Evolutionary conservation across 2,329 filamentous ascomycete species (phyloP).

Genomic region (Sodiomyces alkalinus): DNA sequence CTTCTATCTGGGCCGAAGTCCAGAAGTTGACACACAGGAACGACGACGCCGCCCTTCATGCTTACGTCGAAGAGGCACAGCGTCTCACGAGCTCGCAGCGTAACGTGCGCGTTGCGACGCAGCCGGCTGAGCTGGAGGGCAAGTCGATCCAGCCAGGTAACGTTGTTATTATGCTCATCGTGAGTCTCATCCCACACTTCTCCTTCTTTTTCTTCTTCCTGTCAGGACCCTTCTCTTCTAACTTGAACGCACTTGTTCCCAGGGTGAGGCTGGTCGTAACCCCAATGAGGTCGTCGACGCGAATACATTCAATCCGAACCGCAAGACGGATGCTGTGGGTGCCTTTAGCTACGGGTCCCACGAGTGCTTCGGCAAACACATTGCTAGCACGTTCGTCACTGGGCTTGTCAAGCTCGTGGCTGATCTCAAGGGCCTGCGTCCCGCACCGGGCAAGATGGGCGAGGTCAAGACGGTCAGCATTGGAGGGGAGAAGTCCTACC

Average conservation of each 20-base stretch:
- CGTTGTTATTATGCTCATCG: conserved; percentile 22
- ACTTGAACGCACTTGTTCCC: not conserved
- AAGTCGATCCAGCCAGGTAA: conserved; percentile 23
- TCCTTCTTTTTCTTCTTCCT: fast-evolving
- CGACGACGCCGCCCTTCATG: conserved; percentile 17
- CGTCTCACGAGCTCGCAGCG: conserved; percentile 24
- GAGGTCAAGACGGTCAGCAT: conserved; percentile 26
- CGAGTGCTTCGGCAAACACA: conserved; percentile 25
- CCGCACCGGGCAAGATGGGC: conserved; percentile 29
- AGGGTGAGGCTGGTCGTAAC: conserved; percentile 24
- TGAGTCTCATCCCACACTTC: too few relatives aligned
- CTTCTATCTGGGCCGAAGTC: conserved; percentile 25
- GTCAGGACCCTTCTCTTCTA: not conserved
- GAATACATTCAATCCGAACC: conserved; percentile 24
- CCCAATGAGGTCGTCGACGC: conserved; percentile 19
- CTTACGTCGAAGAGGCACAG: conserved; percentile 24
- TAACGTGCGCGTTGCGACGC: conserved; percentile 19
- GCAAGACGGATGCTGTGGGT: conserved; percentile 22
- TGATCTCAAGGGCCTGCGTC: conserved; percentile 26
- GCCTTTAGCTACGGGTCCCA: conserved; percentile 31
- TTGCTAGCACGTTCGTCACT: conserved; percentile 23
- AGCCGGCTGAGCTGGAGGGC: conserved; percentile 19
- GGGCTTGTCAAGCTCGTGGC: conserved; percentile 26
- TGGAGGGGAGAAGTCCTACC: conserved; percentile 23
- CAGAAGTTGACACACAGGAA: conserved; percentile 20